Percentiles rank a stretch among this genome's conserved stretches.
phyloP scores from a whole-genome alignment of 1,284 basidiomycete genomes.

The Ustilago cynodontis region DNA sequence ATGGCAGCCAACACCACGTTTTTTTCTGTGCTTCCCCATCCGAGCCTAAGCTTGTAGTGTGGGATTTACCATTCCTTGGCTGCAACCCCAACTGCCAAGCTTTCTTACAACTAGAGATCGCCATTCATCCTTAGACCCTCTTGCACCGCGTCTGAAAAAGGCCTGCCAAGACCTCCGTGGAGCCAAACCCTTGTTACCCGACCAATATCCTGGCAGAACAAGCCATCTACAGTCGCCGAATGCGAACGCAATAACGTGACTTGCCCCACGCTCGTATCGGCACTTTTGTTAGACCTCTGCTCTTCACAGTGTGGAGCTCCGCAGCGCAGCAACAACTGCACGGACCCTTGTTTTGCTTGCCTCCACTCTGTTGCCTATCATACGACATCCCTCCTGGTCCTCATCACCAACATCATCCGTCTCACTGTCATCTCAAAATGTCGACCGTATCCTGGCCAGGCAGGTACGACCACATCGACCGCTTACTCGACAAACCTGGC shows the following conservation, averaged over 20 bases:
- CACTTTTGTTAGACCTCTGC: background rate
- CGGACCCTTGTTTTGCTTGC: conserved; percentile 4
- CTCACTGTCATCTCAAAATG: conserved; percentile 6
- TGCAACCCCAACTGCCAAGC: no score
- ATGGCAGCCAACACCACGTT: background rate
- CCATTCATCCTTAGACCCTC: background rate
- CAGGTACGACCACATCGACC: conserved; percentile 70
- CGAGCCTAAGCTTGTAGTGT: no score
- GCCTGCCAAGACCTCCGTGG: conserved; percentile 28
- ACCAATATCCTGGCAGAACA: no score
- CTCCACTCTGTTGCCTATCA: no score
- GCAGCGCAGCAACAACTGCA: conserved; percentile 1
- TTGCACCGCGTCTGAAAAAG: background rate
- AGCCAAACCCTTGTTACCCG: background rate
- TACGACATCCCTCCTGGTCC: no score
- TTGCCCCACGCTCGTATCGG: background rate
- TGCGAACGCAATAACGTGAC: no score
- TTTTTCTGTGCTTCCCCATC: no score
- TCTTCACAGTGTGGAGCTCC: no score
- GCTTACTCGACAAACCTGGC: conserved; percentile 82
- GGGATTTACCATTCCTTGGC: no score
- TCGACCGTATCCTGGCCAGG: conserved; percentile 15
- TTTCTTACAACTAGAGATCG: no score
- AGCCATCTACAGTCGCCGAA: no score
- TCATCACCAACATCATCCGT: conserved; percentile 4